Evolutionary conservation across 768 basidiomycete genomes (phyloP), one percentile per base, ranked within the genome.

Genomic region (Podaxis sp.): DNA sequence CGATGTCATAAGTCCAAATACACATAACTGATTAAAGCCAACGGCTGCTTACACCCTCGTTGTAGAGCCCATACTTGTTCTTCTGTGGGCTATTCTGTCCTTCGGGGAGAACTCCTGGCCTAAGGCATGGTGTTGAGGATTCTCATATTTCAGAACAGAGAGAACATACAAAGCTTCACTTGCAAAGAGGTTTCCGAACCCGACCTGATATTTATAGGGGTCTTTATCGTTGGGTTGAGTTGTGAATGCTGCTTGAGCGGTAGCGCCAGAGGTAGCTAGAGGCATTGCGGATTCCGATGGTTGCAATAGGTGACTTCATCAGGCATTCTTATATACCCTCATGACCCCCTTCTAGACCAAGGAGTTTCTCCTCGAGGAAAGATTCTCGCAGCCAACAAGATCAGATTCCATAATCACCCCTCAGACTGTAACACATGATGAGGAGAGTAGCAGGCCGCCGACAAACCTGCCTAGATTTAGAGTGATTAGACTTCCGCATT

Each of bases 51-150:
- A 85, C 84, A 64, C 77, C 79, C 68, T 88, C 86, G 1, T 79
- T 76, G 65, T 88, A 88, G 5, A 88, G 71, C 57, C 80, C 84
- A 68, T 86, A 87, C 66, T 85, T 86, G 70, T 74, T 74, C 65
- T 80, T 83, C 73, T 88, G 86, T 0, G 86, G 86, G 59, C 70
- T 80, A 66, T 87, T 86, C 72, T 87, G 87, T 0, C 73, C 86
- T 16, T 74, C 56, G 0, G 87, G 87, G 0, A 89, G 78, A 3
- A 77, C 76, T 2, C 80, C 82, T 1, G 85, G 85, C 42, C 85
- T 85, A 56, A 5, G 56, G 25, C 46, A 2, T 14, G 16, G 25
- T 21, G 13, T 14, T 35, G 16, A 25, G 35, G 3, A 35, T 1
- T 11, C 27, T 11, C 52, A 16, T 23, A 14, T 32, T 27, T 23